These are phyloP conservation scores for Calonectria multiphialidica DNA, from an alignment of 2,329 filamentous ascomycete genomes.

Conservation along the genomic window DNA sequence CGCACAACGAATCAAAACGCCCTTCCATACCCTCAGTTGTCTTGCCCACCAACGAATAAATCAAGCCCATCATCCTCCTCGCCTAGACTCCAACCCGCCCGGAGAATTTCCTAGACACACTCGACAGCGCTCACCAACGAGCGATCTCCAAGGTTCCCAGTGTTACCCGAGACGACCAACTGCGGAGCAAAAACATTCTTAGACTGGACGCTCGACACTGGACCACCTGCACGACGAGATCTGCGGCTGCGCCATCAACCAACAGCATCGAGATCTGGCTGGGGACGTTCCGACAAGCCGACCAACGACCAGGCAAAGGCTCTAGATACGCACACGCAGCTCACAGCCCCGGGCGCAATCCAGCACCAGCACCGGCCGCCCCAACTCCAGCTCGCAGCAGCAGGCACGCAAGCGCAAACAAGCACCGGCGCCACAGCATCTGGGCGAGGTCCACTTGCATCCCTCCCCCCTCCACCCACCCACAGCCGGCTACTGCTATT, in stretches of 20 bases:
- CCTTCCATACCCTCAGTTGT: neutral
- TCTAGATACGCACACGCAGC: neutral
- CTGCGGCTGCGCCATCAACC: conserved; percentile 17
- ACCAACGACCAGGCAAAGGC: conserved; percentile 4
- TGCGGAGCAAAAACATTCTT: conserved; percentile 20
- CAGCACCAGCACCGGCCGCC: neutral
- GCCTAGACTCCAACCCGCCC: neutral
- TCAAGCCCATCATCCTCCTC: neutral
- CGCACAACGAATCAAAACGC: neutral
- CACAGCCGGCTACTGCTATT: conserved; percentile 7
- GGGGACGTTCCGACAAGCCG: neutral
- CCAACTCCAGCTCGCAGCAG: conserved; percentile 2
- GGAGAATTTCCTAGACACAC: conserved; percentile 7
- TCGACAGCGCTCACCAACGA: conserved; percentile 3
- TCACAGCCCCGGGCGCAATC: neutral
- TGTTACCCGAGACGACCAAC: conserved; percentile 16
- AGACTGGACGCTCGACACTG: conserved; percentile 4
- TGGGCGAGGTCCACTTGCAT: conserved; percentile 13
- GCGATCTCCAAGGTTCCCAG: conserved; percentile 12
- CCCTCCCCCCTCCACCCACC: conserved; percentile 8
- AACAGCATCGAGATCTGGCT: conserved; percentile 13
- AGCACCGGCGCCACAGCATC: neutral
- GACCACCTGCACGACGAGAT: conserved; percentile 10
- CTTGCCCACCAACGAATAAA: neutral
- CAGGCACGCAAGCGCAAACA: conserved; percentile 9